phyloP scores from a whole-genome alignment of 1,284 basidiomycete genomes.

The Cryptococcus amylolentus region DNA sequence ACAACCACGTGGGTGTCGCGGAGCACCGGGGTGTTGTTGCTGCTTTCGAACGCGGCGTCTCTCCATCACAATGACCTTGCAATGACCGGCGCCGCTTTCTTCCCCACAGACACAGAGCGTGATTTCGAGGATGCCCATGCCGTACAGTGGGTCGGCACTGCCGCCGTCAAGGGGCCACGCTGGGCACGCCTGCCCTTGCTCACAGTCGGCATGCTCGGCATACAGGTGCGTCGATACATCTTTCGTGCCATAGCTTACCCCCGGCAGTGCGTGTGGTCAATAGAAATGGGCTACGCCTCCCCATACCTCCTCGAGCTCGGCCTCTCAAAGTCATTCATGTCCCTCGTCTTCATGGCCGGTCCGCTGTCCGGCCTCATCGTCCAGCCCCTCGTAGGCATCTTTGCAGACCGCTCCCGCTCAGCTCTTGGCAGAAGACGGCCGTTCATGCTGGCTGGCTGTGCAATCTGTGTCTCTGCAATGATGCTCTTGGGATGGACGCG shows the following conservation, averaged over 20 bases:
- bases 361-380: slow-evolving; percentile 87
- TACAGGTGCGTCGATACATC: slow-evolving; percentile 56
- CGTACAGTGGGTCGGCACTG: slow-evolving; percentile 57
- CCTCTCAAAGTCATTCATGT: slow-evolving; percentile 78
- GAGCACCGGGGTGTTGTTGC: background rate
- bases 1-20: background rate
- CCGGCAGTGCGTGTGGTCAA: slow-evolving; percentile 65
- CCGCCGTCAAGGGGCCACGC: slow-evolving; percentile 59
- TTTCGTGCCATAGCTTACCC: background rate
- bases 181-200: slow-evolving; percentile 66
- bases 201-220: slow-evolving; percentile 72
- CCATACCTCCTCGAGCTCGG: slow-evolving; percentile 90
- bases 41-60: no score
- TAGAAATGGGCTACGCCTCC: slow-evolving; percentile 90
- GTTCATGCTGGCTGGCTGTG: slow-evolving; percentile 72
- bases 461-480: slow-evolving; percentile 68
- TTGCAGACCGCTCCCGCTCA: slow-evolving; percentile 84
- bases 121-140: slow-evolving; percentile 36
- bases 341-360: slow-evolving; percentile 89
- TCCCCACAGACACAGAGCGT: slow-evolving; percentile 24
- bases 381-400: slow-evolving; percentile 81
- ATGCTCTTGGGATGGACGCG: slow-evolving; percentile 81
- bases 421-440: slow-evolving; percentile 77
- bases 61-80: slow-evolving; percentile 20
- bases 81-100: slow-evolving; percentile 40